Conservation (phyloP, 257 asterid genomes). For the Lavandula angustifolia region DNA sequence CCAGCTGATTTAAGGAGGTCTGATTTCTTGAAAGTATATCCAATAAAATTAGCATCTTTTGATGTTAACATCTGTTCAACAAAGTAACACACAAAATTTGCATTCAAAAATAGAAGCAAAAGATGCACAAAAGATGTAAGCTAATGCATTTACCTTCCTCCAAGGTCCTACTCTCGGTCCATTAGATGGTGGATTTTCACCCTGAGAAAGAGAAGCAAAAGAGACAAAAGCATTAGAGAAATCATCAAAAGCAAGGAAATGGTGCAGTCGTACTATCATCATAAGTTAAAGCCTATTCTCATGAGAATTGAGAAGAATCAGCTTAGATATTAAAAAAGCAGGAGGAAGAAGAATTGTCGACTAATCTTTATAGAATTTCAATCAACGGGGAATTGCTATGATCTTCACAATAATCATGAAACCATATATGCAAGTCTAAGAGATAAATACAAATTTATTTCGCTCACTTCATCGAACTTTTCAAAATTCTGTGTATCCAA, state of each 20-base stretch:
- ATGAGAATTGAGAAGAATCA: neutral
- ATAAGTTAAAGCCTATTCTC: neutral
- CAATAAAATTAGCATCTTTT: conserved; percentile 89
- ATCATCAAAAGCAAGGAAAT: neutral
- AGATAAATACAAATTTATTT: neutral
- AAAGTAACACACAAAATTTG: conserved; percentile 14
- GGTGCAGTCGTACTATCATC: too few species aligned
- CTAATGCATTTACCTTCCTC: too few species aligned
- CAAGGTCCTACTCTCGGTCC: conserved; percentile 92
- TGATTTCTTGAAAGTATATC: conserved; percentile 94
- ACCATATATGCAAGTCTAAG: neutral
- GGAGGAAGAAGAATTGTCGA: neutral
- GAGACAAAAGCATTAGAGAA: conserved; percentile 17
- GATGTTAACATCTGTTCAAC: conserved; percentile 85
- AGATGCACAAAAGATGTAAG: too few species aligned
- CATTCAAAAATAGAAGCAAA: too few species aligned
- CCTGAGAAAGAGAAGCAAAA: conserved; percentile 60
- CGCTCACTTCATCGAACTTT: conserved; percentile 81
- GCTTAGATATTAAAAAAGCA: neutral
- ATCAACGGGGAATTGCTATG: neutral
- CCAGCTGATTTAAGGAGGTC: conserved; percentile 79
- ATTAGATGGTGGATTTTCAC: conserved; percentile 61
- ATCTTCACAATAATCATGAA: too few species aligned
- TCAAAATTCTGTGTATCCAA: conserved; percentile 95
- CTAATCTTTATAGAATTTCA: neutral